Conservation (phyloP, 176 grass and related monocot species). For the Carex myosuroides region DNA sequence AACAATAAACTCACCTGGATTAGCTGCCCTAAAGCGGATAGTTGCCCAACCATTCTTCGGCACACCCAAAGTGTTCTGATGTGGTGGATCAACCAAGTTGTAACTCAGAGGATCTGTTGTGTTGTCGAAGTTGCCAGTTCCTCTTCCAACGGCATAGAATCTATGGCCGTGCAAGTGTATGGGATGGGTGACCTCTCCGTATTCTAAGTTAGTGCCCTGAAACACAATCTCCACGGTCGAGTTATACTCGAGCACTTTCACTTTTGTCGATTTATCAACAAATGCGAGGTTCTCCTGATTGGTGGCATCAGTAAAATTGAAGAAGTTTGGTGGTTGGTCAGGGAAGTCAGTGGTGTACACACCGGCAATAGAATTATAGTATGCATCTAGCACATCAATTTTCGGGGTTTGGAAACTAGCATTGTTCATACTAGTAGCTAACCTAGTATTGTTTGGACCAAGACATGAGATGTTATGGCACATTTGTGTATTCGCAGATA, state of each 20-base stretch:
- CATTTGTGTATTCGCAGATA: conserved; percentile 29
- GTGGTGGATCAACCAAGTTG: conserved; percentile 37
- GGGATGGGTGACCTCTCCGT: conserved; percentile 37
- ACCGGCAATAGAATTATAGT: background rate
- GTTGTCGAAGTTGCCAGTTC: conserved; percentile 38
- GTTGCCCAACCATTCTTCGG: conserved; percentile 25
- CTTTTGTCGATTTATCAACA: conserved; percentile 17
- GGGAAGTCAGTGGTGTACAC: conserved; percentile 44
- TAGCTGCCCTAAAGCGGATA: conserved; percentile 28
- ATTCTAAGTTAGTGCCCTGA: conserved; percentile 41
- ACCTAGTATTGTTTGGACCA: background rate
- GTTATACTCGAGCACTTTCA: conserved; percentile 34
- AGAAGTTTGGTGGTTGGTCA: conserved; percentile 34
- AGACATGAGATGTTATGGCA: conserved; percentile 35
- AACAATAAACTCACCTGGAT: conserved; percentile 27
- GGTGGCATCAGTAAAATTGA: too few relatives aligned
- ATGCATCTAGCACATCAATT: conserved; percentile 46
- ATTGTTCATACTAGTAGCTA: conserved; percentile 59
- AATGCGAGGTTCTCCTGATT: too few relatives aligned
- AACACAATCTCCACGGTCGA: conserved; percentile 40
- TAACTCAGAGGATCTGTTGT: conserved; percentile 30
- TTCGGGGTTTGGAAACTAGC: conserved; percentile 39
- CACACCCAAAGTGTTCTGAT: conserved; percentile 33
- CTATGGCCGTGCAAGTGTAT: conserved; percentile 58
- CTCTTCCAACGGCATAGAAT: conserved; percentile 38